phyloP scores from a whole-genome alignment of 257 asterid genomes.

The Solanum appendiculatum region DNA sequence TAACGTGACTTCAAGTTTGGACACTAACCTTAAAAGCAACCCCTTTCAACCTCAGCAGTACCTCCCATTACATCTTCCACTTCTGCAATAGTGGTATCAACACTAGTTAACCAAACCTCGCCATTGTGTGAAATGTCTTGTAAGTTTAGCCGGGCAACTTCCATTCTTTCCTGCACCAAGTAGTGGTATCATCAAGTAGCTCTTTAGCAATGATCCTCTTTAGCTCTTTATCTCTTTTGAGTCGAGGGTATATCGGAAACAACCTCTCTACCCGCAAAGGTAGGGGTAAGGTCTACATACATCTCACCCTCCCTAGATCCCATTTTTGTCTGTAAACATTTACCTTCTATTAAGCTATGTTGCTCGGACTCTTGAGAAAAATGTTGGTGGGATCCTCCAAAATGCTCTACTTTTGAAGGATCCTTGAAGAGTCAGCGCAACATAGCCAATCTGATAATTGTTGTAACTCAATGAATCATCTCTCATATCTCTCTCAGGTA shows the following conservation, averaged over 20 bases:
- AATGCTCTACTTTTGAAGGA: not conserved
- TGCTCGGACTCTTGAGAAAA: not conserved
- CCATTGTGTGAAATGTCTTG: not conserved
- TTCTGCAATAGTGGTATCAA: too few relatives aligned
- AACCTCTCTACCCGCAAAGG: not conserved
- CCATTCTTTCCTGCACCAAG: not conserved
- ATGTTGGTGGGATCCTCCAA: not conserved
- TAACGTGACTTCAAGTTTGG: too few relatives aligned
- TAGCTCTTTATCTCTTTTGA: not conserved
- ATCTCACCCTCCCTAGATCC: not conserved
- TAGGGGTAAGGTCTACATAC: not conserved
- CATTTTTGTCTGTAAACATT: not conserved
- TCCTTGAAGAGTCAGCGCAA: not conserved
- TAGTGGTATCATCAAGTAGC: too few relatives aligned
- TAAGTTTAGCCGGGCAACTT: not conserved
- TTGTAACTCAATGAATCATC: not conserved
- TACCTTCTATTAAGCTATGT: not conserved
- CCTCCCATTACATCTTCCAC: too few relatives aligned
- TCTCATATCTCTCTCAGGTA: constrained; percentile 25
- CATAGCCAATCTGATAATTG: not conserved
- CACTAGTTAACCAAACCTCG: too few relatives aligned
- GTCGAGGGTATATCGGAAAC: not conserved
- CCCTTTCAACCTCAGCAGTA: too few relatives aligned
- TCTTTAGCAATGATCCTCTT: too few relatives aligned
- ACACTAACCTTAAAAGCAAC: too few relatives aligned